Conservation (phyloP, 768 basidiomycete species). For the Agaricus blazei region DNA sequence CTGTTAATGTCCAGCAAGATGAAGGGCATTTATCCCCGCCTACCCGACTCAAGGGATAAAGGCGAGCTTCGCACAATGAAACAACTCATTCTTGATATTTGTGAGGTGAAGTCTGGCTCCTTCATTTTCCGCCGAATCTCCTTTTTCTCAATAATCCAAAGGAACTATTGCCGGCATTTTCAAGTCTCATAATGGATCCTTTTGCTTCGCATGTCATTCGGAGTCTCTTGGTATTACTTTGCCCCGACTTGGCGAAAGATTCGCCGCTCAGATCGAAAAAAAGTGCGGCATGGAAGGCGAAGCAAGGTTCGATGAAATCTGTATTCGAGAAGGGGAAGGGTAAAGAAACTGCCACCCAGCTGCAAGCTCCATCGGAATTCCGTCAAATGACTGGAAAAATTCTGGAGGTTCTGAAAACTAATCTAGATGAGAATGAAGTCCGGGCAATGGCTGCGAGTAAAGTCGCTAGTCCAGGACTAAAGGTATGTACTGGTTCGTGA, state of each 20-base stretch:
- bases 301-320: conserved; percentile 77
- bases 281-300: conserved; percentile 76
- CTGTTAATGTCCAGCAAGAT: conserved; percentile 28
- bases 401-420: conserved; percentile 45
- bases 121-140: conserved; percentile 4
- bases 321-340: conserved; percentile 51
- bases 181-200: conserved; percentile 70
- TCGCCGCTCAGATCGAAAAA: conserved; percentile 72
- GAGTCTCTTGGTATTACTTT: conserved; percentile 72
- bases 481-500: conserved; percentile 37
- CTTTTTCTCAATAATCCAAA: conserved; percentile 20
- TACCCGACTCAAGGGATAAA: conserved; percentile 40
- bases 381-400: conserved; percentile 35
- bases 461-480: conserved; percentile 71
- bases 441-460: conserved; percentile 72
- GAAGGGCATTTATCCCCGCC: conserved; percentile 46
- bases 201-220: conserved; percentile 92
- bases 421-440: conserved; percentile 65
- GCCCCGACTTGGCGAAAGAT: conserved; percentile 45
- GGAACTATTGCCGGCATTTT: conserved; percentile 67
- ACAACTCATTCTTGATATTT: conserved; percentile 57
- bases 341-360: conserved; percentile 25
- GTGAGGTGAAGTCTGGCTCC: conserved; percentile 42
- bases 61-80: conserved; percentile 69
- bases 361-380: conserved; percentile 43